Conservation (phyloP, 805 yeast species). For the Dipodascopsis uninucleata region DNA sequence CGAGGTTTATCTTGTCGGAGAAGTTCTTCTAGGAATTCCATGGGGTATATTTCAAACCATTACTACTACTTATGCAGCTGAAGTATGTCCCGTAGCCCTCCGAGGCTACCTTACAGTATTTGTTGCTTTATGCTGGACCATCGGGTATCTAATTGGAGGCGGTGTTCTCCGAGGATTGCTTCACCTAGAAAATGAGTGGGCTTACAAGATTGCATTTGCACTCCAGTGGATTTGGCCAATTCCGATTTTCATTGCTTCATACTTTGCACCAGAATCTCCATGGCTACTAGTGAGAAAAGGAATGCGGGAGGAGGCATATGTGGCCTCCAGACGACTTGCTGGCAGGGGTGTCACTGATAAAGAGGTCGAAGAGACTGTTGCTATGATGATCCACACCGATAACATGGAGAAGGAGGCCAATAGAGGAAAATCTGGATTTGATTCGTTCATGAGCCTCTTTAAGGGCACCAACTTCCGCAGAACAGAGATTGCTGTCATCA, state of each 20-base stretch:
- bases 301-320: constrained; percentile 6
- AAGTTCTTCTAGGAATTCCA: constrained; percentile 41
- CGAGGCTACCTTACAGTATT: constrained; percentile 50
- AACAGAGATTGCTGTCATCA: constrained; percentile 16
- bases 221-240: constrained; percentile 60
- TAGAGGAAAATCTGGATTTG: too few relatives aligned
- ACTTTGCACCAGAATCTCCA: constrained; percentile 41
- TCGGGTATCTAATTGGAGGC: constrained; percentile 55
- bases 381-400: constrained; percentile 15
- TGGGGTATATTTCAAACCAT: constrained; percentile 58
- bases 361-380: constrained; percentile 4
- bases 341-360: background rate
- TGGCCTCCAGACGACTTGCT: constrained; percentile 6
- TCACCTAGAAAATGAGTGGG: constrained; percentile 35
- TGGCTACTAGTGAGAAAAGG: constrained; percentile 6
- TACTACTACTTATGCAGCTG: constrained; percentile 55
- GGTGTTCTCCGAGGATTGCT: constrained; percentile 47
- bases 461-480: constrained; percentile 22
- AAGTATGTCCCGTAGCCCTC: constrained; percentile 51
- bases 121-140: constrained; percentile 51
- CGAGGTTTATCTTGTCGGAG: constrained; percentile 41
- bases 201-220: constrained; percentile 54
- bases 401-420: constrained; percentile 5
- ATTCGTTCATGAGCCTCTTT: constrained; percentile 3
- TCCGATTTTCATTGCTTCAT: constrained; percentile 41